These are phyloP conservation scores for Nigrospora osmanthi DNA, from an alignment of 2,329 filamentous ascomycete species.

Conservation along the genomic window DNA sequence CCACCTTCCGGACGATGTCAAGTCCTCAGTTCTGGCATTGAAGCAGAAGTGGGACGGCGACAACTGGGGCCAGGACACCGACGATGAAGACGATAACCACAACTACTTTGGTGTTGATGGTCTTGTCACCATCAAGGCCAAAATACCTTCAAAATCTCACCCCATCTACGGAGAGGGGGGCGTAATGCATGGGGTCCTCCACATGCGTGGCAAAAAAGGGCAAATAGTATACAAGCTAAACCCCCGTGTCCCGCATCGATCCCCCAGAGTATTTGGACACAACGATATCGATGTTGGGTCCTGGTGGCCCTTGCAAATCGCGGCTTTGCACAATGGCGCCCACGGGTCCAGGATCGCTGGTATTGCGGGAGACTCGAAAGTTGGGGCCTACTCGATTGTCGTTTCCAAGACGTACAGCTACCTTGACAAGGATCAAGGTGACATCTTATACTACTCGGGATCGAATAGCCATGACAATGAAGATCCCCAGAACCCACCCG, in stretches of 20 bases:
- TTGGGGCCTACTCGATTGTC: constrained; percentile 18
- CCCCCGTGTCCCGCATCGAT: constrained; percentile 5
- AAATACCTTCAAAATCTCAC: constrained; percentile 1
- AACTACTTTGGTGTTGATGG: background rate
- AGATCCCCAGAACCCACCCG: constrained; percentile 5
- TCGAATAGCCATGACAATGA: constrained; percentile 9
- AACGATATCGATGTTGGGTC: constrained; percentile 14
- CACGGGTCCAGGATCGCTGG: constrained; percentile 15
- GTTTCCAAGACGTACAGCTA: constrained; percentile 9
- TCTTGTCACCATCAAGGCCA: background rate
- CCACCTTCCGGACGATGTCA: too few species aligned
- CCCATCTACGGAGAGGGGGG: constrained; percentile 13
- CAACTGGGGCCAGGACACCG: constrained; percentile 14
- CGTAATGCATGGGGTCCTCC: constrained; percentile 17
- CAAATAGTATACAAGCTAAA: constrained; percentile 11
- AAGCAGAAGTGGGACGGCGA: constrained; percentile 10
- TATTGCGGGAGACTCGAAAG: constrained; percentile 10
- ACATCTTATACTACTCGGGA: constrained; percentile 11
- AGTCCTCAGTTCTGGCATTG: too few species aligned
- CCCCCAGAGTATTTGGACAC: constrained; percentile 14
- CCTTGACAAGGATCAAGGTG: constrained; percentile 9
- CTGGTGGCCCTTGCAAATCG: constrained; percentile 15
- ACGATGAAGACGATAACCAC: constrained; percentile 5
- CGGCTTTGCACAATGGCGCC: constrained; percentile 16
- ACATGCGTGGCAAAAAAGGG: constrained; percentile 1